Evolutionary conservation across 257 asterid species (phyloP), one percentile per base, ranked within the genome.

Genomic region (Fraxinus americana): DNA sequence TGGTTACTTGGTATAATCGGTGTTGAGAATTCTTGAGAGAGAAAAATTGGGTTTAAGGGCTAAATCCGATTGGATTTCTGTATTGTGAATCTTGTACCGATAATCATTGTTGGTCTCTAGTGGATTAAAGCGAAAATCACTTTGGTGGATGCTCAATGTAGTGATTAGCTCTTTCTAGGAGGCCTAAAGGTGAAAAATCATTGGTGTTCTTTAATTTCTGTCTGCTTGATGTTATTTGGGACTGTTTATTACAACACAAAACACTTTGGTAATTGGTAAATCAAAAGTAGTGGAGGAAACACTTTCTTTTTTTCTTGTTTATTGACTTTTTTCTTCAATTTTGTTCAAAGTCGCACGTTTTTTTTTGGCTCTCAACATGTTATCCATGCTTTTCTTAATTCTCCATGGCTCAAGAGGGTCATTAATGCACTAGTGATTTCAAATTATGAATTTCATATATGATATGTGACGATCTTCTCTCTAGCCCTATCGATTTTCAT

Each of bases 251-350:
- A 27, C 1, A 27, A 27, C 29, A 29, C 30, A 57, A 8, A 63
- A 25, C 19, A 1, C 34, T 5, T 0, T 10, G 50, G 16, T 41
- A 41, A 39, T 39, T 39, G 45, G 48, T 39, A 57, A 16, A 73
- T 45, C 73, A 71, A 6, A 43, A 41, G 21, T 17, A 71, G 50
- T 23, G 39, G 19, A 59, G 45, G 75, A 75, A 66, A 57, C 17
- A 78, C 57, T 71, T 41, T n/a, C n/a, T 65, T 43, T 73, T 39
- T 17, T 73, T n/a, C 39, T 66, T 25, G 5, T 23, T 75, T 21
- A 25, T 63, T 16, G 0, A 14, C 54, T 32, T 61, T 73, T 57
- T 29, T 13, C n/a, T 76, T 43, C 38, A 52, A 3, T 34, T 7
- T 30, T 4, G 43, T n/a, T 34, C 4, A 14, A 16, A 54, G 71